phyloP scores from a whole-genome alignment of 2,329 filamentous ascomycete species.

The Polytolypa hystricis region DNA sequence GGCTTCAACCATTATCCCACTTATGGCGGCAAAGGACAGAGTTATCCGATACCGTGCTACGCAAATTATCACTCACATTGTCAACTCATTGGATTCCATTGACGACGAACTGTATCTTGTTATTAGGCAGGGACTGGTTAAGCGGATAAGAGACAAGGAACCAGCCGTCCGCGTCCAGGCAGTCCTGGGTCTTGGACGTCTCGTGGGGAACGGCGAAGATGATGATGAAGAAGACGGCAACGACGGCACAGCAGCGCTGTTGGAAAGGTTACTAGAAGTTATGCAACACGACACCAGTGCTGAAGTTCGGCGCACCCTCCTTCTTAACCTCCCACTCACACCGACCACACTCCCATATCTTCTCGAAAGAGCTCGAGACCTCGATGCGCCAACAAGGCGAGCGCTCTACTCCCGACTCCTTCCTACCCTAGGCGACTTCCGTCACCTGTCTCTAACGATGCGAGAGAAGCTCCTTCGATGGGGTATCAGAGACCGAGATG shows the following conservation, averaged over 20 bases:
- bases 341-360: conserved; percentile 75
- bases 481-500: conserved; percentile 88
- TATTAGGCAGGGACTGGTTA: conserved; percentile 66
- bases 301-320: conserved; percentile 77
- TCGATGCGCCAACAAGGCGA: conserved; percentile 71
- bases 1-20: conserved; percentile 59
- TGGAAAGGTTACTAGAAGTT: conserved; percentile 75
- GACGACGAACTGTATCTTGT: conserved; percentile 85
- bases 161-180: conserved; percentile 85
- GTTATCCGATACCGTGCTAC: conserved; percentile 80
- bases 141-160: conserved; percentile 87
- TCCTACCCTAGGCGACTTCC: conserved; percentile 83
- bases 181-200: conserved; percentile 73
- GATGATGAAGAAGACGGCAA: conserved; percentile 62
- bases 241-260: conserved; percentile 53
- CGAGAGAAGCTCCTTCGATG: conserved; percentile 89
- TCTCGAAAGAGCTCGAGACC: conserved; percentile 79
- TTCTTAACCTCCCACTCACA: conserved; percentile 81
- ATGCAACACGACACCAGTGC: conserved; percentile 90
- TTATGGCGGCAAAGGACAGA: conserved; percentile 85
- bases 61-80: conserved; percentile 78
- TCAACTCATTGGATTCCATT: conserved; percentile 84
- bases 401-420: conserved; percentile 79
- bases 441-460: conserved; percentile 85
- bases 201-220: conserved; percentile 61